Evolutionary conservation across 768 basidiomycete species (phyloP).

Genomic region (Lactarius hatsudake): DNA sequence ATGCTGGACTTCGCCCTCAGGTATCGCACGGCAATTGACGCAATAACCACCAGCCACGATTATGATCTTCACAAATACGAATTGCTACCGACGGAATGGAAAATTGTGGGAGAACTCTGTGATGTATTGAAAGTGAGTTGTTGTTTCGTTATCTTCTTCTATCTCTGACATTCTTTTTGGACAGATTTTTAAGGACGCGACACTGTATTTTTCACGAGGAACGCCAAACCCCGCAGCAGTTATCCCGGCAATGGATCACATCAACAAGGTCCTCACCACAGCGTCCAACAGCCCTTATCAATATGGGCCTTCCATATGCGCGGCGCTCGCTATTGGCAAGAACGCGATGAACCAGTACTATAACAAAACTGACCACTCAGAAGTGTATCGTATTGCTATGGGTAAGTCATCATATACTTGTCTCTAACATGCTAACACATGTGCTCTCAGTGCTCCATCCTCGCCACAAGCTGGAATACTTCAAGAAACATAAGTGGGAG

Average conservation of each 20-base stretch:
- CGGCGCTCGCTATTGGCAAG: background rate
- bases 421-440: background rate
- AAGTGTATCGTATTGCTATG: conserved; percentile 10
- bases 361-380: background rate
- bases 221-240: conserved; percentile 34
- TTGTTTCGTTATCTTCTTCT: too few relatives aligned
- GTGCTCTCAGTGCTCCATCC: background rate
- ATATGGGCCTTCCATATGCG: background rate
- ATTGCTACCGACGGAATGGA: too few relatives aligned
- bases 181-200: too few relatives aligned
- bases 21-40: too few relatives aligned
- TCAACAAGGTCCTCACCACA: conserved; percentile 28
- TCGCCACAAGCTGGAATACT: background rate
- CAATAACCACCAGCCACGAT: too few relatives aligned
- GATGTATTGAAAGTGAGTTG: too few relatives aligned
- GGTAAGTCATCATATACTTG: background rate
- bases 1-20: too few relatives aligned
- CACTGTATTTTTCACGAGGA: conserved; percentile 31
- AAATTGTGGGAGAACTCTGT: too few relatives aligned
- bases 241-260: conserved; percentile 41
- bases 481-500: too few relatives aligned
- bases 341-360: background rate
- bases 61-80: too few relatives aligned
- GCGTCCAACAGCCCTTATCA: background rate
- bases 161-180: too few relatives aligned